Base-by-base conservation (phyloP, 2,329 filamentous ascomycete species). In the Colletotrichum sp. region DNA sequence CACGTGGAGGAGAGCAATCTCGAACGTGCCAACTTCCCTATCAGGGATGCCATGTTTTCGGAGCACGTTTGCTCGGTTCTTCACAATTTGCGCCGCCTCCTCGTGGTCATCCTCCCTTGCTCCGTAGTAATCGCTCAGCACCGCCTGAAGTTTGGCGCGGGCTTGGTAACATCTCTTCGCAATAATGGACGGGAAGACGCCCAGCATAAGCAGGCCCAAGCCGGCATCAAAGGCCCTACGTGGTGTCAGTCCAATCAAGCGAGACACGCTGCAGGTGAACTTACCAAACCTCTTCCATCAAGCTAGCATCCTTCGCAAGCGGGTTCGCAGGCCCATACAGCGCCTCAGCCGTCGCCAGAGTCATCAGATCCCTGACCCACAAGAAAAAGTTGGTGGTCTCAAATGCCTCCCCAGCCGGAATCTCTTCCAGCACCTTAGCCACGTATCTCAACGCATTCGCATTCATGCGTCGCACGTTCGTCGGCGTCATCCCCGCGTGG, bases 281-380 rank as follows among this genome's bases (percentile, higher is more conserved):
- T 57, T 77, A 82, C 83, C 82, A 84, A 32, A 86, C 82, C 8
- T 81, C 81, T 6, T 86, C 79, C 3, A 85, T 68, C 9, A 88
- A 73, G 10, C 76, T 76, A 1, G 81, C 78, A 12, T 85, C 36
- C 9, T 69, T 76, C n/a, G 78, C 81, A 36, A 88, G 82, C 0
- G 87, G 87, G 72, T 89, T 88, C 3, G 84, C 74, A 1, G 85
- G 82, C 3, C 88, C 88, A 62, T 85, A 88, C 26, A 90, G 80
- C 5, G 85, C 83, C 30, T 82, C 77, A 10, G 82, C 82, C 0
- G 85, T 86, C 8, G 86, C 85, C 5, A 84, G 68, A 3, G 84
- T 85, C 73, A 88, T 84, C 5, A 83, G 75, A 10, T 84, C 75
- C 13, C 85, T 81, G 13, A 85, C 57, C 85, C 85, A 88, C 1